phyloP scores from a whole-genome alignment of 129 eudicot species.

The Scalesia atractyloides region DNA sequence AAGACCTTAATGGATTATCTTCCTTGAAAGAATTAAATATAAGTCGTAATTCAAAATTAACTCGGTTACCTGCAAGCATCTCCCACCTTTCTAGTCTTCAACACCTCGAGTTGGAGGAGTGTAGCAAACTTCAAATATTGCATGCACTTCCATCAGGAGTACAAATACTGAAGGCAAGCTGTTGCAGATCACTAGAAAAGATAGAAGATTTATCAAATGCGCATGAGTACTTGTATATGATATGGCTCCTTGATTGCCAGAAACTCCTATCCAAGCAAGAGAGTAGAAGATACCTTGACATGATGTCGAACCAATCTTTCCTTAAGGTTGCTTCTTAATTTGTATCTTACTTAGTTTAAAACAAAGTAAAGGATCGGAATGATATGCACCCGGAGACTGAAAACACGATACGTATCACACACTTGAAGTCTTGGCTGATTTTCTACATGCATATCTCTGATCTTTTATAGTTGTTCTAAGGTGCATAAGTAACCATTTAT shows the following conservation, averaged over 20 bases:
- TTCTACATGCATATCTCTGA: too few relatives aligned
- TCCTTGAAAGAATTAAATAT: neutral
- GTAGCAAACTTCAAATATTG: neutral
- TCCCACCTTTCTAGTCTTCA: slow-evolving; percentile 11
- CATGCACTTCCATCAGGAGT: slow-evolving; percentile 2
- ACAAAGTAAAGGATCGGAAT: too few relatives aligned
- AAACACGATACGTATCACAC: too few relatives aligned
- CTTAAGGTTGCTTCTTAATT: neutral
- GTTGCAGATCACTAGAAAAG: slow-evolving; percentile 11
- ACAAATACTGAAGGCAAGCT: neutral
- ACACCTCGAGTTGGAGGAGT: neutral
- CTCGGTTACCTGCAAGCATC: neutral
- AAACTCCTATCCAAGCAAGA: slow-evolving; percentile 2
- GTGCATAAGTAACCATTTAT: neutral
- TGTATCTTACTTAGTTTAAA: too few relatives aligned
- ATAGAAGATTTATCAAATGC: slow-evolving; percentile 15
- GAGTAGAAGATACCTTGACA: neutral
- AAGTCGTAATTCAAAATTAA: neutral
- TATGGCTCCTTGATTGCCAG: slow-evolving; percentile 1
- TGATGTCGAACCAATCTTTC: neutral
- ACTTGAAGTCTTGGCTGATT: too few relatives aligned
- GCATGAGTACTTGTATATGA: neutral
- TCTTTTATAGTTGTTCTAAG: neutral
- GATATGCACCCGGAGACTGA: too few relatives aligned
- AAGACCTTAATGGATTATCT: slow-evolving; percentile 2